A percentile compares a stretch with the other conserved stretches of the same genome.
These are phyloP conservation scores for Nemania serpens DNA, from an alignment of 2,329 filamentous ascomycete species.

Conservation along the genomic window DNA sequence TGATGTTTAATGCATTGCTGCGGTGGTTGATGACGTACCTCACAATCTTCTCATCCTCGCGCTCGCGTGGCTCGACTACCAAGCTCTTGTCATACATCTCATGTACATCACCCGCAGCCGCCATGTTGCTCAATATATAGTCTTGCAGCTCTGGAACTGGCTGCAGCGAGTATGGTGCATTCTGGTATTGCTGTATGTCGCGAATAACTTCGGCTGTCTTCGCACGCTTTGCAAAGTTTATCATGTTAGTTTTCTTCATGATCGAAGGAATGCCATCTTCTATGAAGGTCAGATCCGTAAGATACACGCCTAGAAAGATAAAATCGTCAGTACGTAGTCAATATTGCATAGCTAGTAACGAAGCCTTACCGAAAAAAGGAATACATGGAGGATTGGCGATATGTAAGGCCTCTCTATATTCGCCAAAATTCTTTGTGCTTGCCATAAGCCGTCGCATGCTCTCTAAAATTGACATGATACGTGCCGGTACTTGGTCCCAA, in stretches of 20 bases:
- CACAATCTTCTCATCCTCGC: slow-evolving; percentile 99
- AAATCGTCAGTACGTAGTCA: slow-evolving; percentile 8
- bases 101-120: slow-evolving; percentile 91
- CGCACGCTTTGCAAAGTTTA: slow-evolving; percentile 97
- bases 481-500: slow-evolving; percentile 90
- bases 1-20: slow-evolving; percentile 1
- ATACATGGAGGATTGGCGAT: slow-evolving; percentile 95
- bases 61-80: slow-evolving; percentile 88
- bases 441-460: slow-evolving; percentile 94
- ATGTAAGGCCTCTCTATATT: slow-evolving; percentile 92
- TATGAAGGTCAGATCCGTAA: slow-evolving; percentile 97
- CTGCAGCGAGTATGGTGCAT: slow-evolving; percentile 91
- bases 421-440: slow-evolving; percentile 96
- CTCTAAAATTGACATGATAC: slow-evolving; percentile 79
- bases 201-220: slow-evolving; percentile 98
- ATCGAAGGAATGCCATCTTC: slow-evolving; percentile 97
- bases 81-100: slow-evolving; percentile 99
- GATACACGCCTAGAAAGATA: slow-evolving; percentile 75
- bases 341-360: neutral
- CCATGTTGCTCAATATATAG: slow-evolving; percentile 96
- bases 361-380: slow-evolving; percentile 84
- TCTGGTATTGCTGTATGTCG: slow-evolving; percentile 98
- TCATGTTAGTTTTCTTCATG: slow-evolving; percentile 93
- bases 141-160: slow-evolving; percentile 91
- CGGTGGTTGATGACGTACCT: slow-evolving; percentile 65